Evolutionary conservation across 139 green algal genomes (phyloP), one percentile per base, ranked within the genome.

Genomic region (Coccomyxa sp.): DNA sequence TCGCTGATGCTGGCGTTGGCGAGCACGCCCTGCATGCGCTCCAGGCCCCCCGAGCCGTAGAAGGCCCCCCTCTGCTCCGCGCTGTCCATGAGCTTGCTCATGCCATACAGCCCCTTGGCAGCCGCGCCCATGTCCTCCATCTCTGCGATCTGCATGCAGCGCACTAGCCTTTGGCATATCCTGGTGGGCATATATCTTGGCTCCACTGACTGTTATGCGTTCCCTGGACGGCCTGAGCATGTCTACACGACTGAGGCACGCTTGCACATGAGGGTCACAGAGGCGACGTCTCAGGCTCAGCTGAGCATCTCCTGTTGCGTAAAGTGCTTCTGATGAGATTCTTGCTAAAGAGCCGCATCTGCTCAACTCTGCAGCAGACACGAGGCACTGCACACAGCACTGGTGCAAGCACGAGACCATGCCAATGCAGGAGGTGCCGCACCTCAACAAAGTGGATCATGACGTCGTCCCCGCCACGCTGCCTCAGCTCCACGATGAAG

Each of bases 401-500:
- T 64, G 3, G 5, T 10, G 3, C 27, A 22, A 18, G 27, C 50
- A 31, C 5, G 50, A 31, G 18, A 3, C 50, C 27, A 22, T 5
- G 27, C 2, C 50, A 64, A 64, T 18, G 50, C 50, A 6, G 27
- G 27, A 31, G 44, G 12, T 58, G 50, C 22, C 50, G 27, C 18
- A 90, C 85, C 80, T 84, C 39, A 35, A 92, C 73, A 55, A 93
- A 77, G n/a, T 78, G 76, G 8, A 38, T 27, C 77, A 93, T 76
- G 16, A 88, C 73, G 31, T 86, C 77, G 86, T 83, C 39, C 90
- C 73, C 34, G 55, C 38, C 24, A 1, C 22, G 22, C 4, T 83
- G 55, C 70, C 93, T 58, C 54, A 93, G 79, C 34, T 82, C 37
- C 5, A 41, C 69, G 72, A 94, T 88, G 70, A 97, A 92, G 29